Percentiles rank a stretch among this genome's conserved stretches.
Evolutionary conservation across 305 asterid genomes (phyloP).

Genomic region (Fraxinus baroniana): DNA sequence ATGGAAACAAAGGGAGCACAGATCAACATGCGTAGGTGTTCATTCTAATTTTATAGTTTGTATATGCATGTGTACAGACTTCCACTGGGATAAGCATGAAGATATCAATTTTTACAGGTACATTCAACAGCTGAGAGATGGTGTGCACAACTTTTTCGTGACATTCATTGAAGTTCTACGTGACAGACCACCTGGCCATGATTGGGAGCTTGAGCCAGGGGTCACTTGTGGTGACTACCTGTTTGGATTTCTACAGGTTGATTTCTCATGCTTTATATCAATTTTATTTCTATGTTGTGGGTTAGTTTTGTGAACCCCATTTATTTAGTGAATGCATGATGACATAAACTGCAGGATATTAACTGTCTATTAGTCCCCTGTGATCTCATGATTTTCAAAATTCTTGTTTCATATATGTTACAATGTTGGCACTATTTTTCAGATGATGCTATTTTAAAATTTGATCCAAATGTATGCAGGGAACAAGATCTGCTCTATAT

Average conservation of each 20-base stretch:
- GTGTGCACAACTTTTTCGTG: constrained; percentile 91
- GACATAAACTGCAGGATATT: constrained; percentile 8
- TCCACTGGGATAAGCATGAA: constrained; percentile 20
- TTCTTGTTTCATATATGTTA: background rate
- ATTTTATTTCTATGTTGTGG: background rate
- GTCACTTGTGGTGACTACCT: constrained; percentile 97
- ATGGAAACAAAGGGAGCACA: constrained; percentile 99
- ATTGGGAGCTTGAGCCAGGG: constrained; percentile 99
- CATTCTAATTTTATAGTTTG: constrained; percentile 22
- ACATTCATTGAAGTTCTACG: constrained; percentile 97
- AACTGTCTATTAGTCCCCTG: constrained; percentile 13
- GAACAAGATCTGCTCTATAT: constrained; percentile 95
- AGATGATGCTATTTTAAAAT: constrained; percentile 14
- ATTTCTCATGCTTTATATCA: constrained; percentile 8
- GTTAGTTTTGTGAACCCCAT: background rate
- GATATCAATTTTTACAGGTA: constrained; percentile 47
- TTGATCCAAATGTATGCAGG: constrained; percentile 45
- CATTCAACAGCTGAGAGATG: constrained; percentile 98
- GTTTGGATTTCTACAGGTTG: constrained; percentile 91
- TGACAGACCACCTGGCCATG: constrained; percentile 99
- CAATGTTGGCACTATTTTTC: constrained; percentile 6
- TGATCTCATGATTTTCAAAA: constrained; percentile 11
- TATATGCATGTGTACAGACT: constrained; percentile 13
- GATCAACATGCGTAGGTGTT: constrained; percentile 95
- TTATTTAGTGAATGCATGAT: constrained; percentile 9